These are phyloP conservation scores for Cajanus cajan DNA, from an alignment of 306 rosid genomes.

Conservation along the genomic window DNA sequence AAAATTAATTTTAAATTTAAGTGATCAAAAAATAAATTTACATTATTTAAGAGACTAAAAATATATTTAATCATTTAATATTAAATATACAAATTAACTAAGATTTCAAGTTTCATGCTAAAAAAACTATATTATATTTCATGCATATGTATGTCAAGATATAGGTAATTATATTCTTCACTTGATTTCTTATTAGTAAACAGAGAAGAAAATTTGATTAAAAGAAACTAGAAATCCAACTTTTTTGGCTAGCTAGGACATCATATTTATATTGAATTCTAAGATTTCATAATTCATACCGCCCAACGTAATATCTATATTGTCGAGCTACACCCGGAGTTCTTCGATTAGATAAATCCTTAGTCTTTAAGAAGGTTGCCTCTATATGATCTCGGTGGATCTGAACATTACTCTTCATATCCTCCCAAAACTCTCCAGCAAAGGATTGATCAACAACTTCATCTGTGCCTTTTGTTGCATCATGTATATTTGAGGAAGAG, in stretches of 20 bases:
- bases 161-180: not conserved
- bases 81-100: not conserved
- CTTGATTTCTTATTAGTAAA: slow-evolving; percentile 8
- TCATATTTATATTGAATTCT: not conserved
- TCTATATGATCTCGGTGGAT: slow-evolving; percentile 41
- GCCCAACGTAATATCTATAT: slow-evolving; percentile 69
- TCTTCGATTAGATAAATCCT: slow-evolving; percentile 64
- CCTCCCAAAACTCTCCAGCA: slow-evolving; percentile 65
- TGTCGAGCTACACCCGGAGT: slow-evolving; percentile 70
- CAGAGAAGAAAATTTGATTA: not conserved
- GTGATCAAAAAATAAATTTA: too few species aligned
- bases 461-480: slow-evolving; percentile 18
- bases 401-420: slow-evolving; percentile 55
- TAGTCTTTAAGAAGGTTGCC: slow-evolving; percentile 39
- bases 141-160: not conserved
- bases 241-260: not conserved
- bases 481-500: slow-evolving; percentile 34
- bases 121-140: not conserved
- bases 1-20: too few species aligned
- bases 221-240: not conserved
- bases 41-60: too few species aligned
- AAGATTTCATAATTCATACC: slow-evolving; percentile 43
- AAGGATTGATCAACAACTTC: slow-evolving; percentile 46
- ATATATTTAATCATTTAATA: too few species aligned
- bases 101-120: slow-evolving; percentile 14